Conservation (phyloP, 192 early-diverging fungal species). For the Entomortierella parvispora region DNA sequence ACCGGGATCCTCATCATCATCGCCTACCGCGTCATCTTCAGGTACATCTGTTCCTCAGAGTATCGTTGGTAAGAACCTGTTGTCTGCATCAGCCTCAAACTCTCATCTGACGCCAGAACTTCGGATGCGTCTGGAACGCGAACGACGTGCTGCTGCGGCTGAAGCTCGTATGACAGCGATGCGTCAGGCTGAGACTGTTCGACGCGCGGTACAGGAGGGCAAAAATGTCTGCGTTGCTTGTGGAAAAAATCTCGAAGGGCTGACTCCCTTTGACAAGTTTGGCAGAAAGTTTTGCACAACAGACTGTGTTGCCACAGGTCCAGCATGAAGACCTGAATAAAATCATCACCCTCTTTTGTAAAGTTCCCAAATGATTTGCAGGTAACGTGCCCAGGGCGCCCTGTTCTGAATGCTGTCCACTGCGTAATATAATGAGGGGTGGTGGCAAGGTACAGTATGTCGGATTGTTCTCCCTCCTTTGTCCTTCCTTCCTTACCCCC, state of each 20-base stretch:
- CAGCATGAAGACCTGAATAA: conserved; percentile 9
- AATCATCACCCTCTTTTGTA: no score
- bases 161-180: conserved; percentile 68
- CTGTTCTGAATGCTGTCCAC: no score
- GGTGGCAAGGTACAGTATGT: no score
- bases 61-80: conserved; percentile 32
- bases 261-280: conserved; percentile 81
- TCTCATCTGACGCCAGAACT: conserved; percentile 71
- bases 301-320: conserved; percentile 54
- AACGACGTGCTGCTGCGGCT: conserved; percentile 81
- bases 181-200: conserved; percentile 16
- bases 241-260: conserved; percentile 63
- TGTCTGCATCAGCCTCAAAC: conserved; percentile 32
- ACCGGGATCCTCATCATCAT: conserved; percentile 26
- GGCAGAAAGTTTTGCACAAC: conserved; percentile 71
- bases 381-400: no score
- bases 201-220: conserved; percentile 51
- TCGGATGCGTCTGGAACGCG: conserved; percentile 77
- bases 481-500: no score
- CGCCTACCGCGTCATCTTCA: conserved; percentile 13
- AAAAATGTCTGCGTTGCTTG: conserved; percentile 67
- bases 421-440: no score
- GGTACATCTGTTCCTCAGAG: background rate
- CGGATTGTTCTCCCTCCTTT: no score
- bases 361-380: no score